These are phyloP conservation scores for Ustilago nuda DNA, from an alignment of 1,284 basidiomycete genomes.

Conservation along the genomic window DNA sequence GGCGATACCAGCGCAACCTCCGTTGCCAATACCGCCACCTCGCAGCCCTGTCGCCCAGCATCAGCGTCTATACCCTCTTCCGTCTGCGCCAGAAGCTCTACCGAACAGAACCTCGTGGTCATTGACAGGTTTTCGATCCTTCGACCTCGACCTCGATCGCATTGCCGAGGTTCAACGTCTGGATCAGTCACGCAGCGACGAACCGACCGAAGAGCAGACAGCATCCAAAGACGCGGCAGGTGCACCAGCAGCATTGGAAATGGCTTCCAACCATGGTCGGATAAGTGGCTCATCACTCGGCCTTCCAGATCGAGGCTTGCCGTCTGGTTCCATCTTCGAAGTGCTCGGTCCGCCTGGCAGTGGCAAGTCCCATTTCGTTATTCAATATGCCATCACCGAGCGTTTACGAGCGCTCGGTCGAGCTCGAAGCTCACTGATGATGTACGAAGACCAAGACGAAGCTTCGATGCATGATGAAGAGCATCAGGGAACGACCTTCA, in stretches of 20 bases:
- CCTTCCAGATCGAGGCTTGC: constrained; percentile 26
- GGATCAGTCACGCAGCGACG: constrained; percentile 16
- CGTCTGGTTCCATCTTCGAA: constrained; percentile 40
- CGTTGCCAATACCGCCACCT: not conserved
- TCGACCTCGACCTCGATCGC: constrained; percentile 39
- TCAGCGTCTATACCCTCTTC: not conserved
- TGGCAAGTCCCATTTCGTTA: constrained; percentile 34
- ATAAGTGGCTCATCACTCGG: constrained; percentile 3
- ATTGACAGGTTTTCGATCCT: constrained; percentile 29
- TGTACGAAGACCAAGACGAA: not conserved
- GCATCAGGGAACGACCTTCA: not conserved
- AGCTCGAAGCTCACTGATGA: constrained; percentile 17
- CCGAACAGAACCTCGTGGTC: constrained; percentile 10
- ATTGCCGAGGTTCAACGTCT: constrained; percentile 23
- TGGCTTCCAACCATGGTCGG: not conserved
- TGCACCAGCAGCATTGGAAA: not conserved
- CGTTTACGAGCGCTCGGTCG: constrained; percentile 30
- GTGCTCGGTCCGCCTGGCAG: constrained; percentile 43
- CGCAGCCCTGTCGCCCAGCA: not conserved
- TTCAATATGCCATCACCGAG: constrained; percentile 40
- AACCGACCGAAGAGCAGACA: not conserved
- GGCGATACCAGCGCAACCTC: constrained; percentile 30
- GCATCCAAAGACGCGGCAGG: not conserved
- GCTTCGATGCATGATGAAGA: not conserved
- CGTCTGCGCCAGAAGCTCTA: constrained; percentile 10